phyloP scores from a whole-genome alignment of 2,329 filamentous ascomycete species.

The Sporothrix inflata region DNA sequence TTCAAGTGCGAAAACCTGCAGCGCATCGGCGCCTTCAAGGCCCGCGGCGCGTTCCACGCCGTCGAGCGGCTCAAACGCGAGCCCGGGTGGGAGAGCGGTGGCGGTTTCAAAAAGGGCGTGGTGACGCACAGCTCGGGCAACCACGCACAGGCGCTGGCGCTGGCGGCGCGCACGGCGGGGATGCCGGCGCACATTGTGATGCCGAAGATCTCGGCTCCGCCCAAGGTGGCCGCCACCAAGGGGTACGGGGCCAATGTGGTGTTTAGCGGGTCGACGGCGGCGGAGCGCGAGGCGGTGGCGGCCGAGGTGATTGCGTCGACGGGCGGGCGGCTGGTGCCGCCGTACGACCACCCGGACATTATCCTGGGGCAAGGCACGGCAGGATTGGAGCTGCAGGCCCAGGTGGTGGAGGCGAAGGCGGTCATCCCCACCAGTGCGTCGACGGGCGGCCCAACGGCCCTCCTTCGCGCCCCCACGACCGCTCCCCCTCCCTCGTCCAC shows the following conservation, averaged over 20 bases:
- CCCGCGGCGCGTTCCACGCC: constrained; percentile 86
- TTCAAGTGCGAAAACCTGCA: constrained; percentile 98
- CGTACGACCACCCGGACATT: constrained; percentile 91
- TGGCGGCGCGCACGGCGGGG: constrained; percentile 73
- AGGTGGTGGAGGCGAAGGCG: constrained; percentile 55
- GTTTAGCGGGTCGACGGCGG: constrained; percentile 79
- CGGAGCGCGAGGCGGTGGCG: constrained; percentile 80
- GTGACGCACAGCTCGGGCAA: constrained; percentile 93
- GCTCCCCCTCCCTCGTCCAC: constrained; percentile 31
- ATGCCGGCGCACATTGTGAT: constrained; percentile 90
- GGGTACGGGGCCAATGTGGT: constrained; percentile 77
- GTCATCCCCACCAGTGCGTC: neutral
- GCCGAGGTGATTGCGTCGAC: constrained; percentile 70
- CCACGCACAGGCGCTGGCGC: constrained; percentile 88
- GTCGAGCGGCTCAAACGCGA: constrained; percentile 68
- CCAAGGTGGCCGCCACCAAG: constrained; percentile 82
- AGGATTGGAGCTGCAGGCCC: constrained; percentile 77
- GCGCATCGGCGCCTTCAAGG: constrained; percentile 90
- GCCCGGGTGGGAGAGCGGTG: constrained; percentile 62
- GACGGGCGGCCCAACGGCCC: constrained; percentile 16
- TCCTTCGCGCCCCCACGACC: constrained; percentile 28
- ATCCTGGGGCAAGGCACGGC: constrained; percentile 92
- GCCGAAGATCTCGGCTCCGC: constrained; percentile 81
- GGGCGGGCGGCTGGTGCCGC: constrained; percentile 78
- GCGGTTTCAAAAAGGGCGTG: constrained; percentile 68